phyloP scores from a whole-genome alignment of 2,329 filamentous ascomycete species.

The Talaromyces islandicus region DNA sequence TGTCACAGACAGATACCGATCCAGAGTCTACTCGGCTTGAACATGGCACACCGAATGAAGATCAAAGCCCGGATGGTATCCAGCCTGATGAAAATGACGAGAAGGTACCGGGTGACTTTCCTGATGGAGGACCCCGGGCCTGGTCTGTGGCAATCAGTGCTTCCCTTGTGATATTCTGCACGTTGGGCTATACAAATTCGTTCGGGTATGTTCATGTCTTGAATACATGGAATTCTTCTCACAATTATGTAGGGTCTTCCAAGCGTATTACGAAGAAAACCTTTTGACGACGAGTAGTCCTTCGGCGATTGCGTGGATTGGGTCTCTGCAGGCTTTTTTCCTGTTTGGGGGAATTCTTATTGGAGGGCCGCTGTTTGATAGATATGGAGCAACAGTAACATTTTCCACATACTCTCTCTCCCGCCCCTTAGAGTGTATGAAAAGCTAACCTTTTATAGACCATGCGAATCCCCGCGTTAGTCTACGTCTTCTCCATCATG shows the following conservation, averaged over 20 bases:
- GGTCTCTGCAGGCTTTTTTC: slow-evolving; percentile 38
- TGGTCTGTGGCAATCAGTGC: slow-evolving; percentile 21
- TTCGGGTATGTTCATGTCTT: slow-evolving; percentile 28
- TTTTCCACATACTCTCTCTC: slow-evolving; percentile 6
- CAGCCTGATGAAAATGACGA: background rate
- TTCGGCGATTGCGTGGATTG: slow-evolving; percentile 41
- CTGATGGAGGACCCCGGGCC: slow-evolving; percentile 17
- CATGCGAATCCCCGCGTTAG: slow-evolving; percentile 10
- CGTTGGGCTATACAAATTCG: slow-evolving; percentile 39
- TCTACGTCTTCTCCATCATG: slow-evolving; percentile 13
- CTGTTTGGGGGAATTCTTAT: slow-evolving; percentile 37
- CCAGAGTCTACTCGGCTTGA: background rate
- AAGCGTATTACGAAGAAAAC: slow-evolving; percentile 38
- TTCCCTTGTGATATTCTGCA: slow-evolving; percentile 29
- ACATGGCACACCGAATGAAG: background rate
- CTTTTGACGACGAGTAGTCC: slow-evolving; percentile 22
- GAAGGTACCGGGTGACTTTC: slow-evolving; percentile 10
- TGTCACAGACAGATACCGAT: background rate
- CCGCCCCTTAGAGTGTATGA: background rate
- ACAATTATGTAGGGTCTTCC: slow-evolving; percentile 25
- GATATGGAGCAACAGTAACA: slow-evolving; percentile 34
- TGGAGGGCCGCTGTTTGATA: slow-evolving; percentile 42
- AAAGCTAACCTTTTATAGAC: background rate
- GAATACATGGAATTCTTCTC: slow-evolving; percentile 28
- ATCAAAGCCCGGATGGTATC: background rate